These are phyloP conservation scores for Venturia carpophila DNA, from an alignment of 2,329 filamentous ascomycete species.

Conservation along the genomic window DNA sequence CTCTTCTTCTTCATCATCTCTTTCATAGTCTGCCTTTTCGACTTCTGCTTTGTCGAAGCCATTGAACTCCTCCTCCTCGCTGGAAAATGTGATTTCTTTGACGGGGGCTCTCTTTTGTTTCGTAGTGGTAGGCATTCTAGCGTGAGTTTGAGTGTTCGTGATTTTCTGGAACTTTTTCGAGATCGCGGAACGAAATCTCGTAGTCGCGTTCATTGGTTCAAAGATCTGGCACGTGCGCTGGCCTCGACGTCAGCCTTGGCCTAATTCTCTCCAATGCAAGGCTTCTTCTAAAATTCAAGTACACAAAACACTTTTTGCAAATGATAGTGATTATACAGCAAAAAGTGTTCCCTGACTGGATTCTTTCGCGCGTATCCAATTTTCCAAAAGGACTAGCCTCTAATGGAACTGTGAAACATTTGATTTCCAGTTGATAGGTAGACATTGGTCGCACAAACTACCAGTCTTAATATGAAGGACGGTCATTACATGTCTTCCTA, in stretches of 20 bases:
- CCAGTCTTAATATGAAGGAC: too few species aligned
- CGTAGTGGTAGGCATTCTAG: conserved; percentile 1
- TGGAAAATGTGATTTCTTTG: not conserved
- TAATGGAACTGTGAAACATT: too few species aligned
- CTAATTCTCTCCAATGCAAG: too few species aligned
- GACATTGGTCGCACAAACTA: too few species aligned
- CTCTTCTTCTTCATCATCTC: conserved; percentile 76
- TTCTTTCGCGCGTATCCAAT: too few species aligned
- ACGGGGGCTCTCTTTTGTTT: not conserved
- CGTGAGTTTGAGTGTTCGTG: not conserved
- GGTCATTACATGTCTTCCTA: too few species aligned
- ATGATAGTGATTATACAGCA: too few species aligned
- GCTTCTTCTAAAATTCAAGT: too few species aligned
- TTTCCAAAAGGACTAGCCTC: too few species aligned
- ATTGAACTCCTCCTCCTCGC: conserved; percentile 11
- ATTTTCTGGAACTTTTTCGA: not conserved
- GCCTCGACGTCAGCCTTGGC: not conserved
- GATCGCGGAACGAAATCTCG: not conserved
- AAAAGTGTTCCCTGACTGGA: too few species aligned
- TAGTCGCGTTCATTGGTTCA: not conserved
- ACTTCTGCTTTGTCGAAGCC: not conserved
- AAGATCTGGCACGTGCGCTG: not conserved
- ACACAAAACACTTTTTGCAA: not conserved
- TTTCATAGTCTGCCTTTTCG: conserved; percentile 41
- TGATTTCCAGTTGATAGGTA: too few species aligned